Conservation (phyloP, 225 moss, liverwort and hornwort genomes). For the Straminergon stramineum region DNA sequence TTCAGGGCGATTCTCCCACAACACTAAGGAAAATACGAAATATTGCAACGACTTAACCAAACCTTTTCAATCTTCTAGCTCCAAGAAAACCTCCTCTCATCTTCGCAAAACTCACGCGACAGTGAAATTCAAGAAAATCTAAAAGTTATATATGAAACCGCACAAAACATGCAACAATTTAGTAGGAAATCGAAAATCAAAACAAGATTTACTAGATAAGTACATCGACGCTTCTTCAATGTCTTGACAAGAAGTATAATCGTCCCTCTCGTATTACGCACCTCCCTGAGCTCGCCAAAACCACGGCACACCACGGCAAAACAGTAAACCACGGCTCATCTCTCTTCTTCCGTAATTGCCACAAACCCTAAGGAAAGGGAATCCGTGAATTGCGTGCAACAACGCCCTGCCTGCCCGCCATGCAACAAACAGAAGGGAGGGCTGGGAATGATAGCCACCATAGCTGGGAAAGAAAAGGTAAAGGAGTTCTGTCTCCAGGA, state of each 20-base stretch:
- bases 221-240: not conserved
- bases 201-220: not conserved
- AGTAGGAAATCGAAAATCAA: not conserved
- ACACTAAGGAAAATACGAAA: not conserved
- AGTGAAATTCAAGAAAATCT: not conserved
- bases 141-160: not conserved
- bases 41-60: not conserved
- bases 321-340: not conserved
- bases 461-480: not conserved
- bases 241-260: not conserved
- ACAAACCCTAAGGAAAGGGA: not conserved
- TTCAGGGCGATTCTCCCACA: not conserved
- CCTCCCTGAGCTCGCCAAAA: not conserved
- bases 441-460: not conserved
- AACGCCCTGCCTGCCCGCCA: too few species aligned
- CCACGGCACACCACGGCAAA: not conserved
- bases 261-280: not conserved
- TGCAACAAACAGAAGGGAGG: not conserved
- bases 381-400: not conserved
- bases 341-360: not conserved
- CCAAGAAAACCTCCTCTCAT: not conserved
- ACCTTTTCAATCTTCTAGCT: not conserved
- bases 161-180: not conserved
- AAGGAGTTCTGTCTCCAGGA: not conserved
- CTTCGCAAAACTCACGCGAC: not conserved